phyloP scores from a whole-genome alignment of 2,329 filamentous ascomycete genomes.

The Alternaria angustiovoidea region DNA sequence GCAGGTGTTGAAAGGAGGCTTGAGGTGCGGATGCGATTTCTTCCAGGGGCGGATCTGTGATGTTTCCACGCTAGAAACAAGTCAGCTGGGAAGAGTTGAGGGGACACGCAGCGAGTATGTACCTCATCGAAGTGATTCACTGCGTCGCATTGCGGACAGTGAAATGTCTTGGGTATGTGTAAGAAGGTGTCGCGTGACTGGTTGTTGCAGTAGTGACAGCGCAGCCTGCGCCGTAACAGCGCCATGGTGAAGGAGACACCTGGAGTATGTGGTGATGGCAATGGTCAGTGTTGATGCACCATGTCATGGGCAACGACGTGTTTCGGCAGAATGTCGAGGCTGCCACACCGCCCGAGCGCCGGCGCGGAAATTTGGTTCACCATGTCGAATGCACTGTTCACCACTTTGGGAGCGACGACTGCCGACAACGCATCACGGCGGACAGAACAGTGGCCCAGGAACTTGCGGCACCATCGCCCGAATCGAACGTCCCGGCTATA shows the following conservation, averaged over 20 bases:
- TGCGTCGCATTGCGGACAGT: constrained; percentile 74
- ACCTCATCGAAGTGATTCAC: constrained; percentile 91
- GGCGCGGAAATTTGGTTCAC: constrained; percentile 27
- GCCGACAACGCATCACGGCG: constrained; percentile 5
- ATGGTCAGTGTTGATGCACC: constrained; percentile 5
- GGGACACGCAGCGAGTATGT: constrained; percentile 21
- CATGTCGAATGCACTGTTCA: constrained; percentile 13
- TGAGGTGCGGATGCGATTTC: constrained; percentile 46
- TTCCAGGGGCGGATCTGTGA: constrained; percentile 80
- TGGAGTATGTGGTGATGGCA: constrained; percentile 5
- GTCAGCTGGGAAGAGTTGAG: constrained; percentile 21
- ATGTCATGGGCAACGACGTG: constrained; percentile 22
- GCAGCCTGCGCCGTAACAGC: constrained; percentile 45
- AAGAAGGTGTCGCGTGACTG: constrained; percentile 32
- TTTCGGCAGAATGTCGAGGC: constrained; percentile 24
- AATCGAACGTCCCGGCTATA: neutral
- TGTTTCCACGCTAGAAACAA: constrained; percentile 76
- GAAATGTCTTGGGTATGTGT: constrained; percentile 34
- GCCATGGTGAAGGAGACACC: constrained; percentile 32
- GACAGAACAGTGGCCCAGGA: neutral
- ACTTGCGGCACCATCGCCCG: neutral
- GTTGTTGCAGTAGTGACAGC: constrained; percentile 47
- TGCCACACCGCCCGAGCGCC: constrained; percentile 25
- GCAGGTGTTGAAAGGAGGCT: constrained; percentile 32
- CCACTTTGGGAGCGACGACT: constrained; percentile 8